A percentile compares a stretch with the other conserved stretches of the same genome.
Evolutionary conservation across 2,329 filamentous ascomycete species (phyloP).

Genomic region (Hypocreales sp.): DNA sequence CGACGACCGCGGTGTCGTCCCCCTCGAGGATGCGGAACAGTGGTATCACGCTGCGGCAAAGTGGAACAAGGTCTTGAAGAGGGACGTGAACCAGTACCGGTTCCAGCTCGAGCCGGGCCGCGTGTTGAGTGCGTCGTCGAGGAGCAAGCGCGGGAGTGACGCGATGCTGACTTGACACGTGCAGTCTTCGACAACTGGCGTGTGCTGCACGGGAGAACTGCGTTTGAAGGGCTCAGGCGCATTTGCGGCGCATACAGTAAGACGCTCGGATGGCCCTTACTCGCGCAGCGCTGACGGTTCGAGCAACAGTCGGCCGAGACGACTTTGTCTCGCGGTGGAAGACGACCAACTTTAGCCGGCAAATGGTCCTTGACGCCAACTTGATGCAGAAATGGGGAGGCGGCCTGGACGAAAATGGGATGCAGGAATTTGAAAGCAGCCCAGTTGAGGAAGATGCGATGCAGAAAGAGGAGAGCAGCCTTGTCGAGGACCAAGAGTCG

Average conservation of each 20-base stretch:
- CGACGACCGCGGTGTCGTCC: constrained; percentile 63
- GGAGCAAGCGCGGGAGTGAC: neutral
- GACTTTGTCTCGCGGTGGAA: constrained; percentile 67
- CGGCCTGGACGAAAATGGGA: too few species aligned
- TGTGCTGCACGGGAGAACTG: constrained; percentile 71
- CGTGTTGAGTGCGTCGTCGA: constrained; percentile 48
- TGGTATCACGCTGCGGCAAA: constrained; percentile 75
- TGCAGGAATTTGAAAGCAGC: too few species aligned
- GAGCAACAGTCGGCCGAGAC: constrained; percentile 53
- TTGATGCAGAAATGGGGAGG: too few species aligned
- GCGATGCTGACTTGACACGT: neutral
- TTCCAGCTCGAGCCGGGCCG: constrained; percentile 67
- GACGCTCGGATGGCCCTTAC: neutral
- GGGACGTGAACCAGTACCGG: constrained; percentile 56
- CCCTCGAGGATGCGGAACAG: constrained; percentile 32
- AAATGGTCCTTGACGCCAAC: constrained; percentile 24
- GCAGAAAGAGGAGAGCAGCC: too few species aligned
- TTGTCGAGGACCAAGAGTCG: too few species aligned
- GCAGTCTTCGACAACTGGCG: constrained; percentile 93
- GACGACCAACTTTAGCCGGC: constrained; percentile 47
- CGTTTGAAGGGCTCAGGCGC: constrained; percentile 69
- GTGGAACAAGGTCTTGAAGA: constrained; percentile 56
- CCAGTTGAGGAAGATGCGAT: too few species aligned
- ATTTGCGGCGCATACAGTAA: constrained; percentile 86
- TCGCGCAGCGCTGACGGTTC: neutral